A percentile compares a stretch with the other conserved stretches of the same genome.
Evolutionary conservation across 106 monocot species (phyloP).

Genomic region (Platanthera zijinensis): DNA sequence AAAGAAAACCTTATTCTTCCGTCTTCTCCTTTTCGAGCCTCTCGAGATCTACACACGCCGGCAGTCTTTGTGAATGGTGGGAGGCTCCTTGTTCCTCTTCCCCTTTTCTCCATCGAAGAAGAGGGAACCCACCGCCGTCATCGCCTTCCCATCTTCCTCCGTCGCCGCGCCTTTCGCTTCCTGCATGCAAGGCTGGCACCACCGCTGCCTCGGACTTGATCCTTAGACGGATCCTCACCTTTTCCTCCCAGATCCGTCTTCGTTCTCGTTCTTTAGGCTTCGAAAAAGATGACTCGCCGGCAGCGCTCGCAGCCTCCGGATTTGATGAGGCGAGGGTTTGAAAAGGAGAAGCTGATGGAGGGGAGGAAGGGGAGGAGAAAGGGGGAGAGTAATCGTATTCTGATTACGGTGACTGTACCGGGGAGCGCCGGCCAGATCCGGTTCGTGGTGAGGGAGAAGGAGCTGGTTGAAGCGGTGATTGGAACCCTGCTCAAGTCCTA

Average conservation of each 20-base stretch:
- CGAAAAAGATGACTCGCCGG: not conserved
- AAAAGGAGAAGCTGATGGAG: conserved; percentile 3
- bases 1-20: not conserved
- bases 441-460: conserved; percentile 53
- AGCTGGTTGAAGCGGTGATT: conserved; percentile 47
- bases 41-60: not conserved
- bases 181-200: conserved; percentile 13
- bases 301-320: not conserved
- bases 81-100: not conserved
- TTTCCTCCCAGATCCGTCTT: not conserved
- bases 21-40: not conserved
- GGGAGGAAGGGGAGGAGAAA: conserved; percentile 6
- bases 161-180: conserved; percentile 3
- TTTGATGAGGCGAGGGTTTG: not conserved
- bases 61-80: conserved; percentile 8
- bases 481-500: conserved; percentile 37
- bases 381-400: conserved; percentile 16
- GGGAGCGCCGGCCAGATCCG: conserved; percentile 66
- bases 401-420: conserved; percentile 56
- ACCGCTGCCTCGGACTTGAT: conserved; percentile 5
- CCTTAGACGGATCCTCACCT: not conserved
- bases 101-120: conserved; percentile 4
- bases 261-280: not conserved
- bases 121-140: not conserved
- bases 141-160: not conserved